A percentile compares a stretch with the other conserved stretches of the same genome.
phyloP scores from a whole-genome alignment of 208 protist genomes.

The Naegleria lovaniensis region DNA sequence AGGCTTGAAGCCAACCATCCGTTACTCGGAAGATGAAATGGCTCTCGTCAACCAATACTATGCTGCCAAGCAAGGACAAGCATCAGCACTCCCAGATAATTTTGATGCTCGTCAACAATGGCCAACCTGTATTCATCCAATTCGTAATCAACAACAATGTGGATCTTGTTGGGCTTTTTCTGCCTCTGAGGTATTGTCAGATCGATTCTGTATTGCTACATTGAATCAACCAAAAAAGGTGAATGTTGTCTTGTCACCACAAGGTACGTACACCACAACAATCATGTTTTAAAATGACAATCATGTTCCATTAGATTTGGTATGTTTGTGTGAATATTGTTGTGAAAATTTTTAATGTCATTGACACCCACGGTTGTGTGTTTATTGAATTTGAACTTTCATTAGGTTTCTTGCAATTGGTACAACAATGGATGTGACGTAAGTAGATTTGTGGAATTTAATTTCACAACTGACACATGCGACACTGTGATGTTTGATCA shows the following conservation, averaged over 20 bases:
- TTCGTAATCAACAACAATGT: slow-evolving; percentile 31
- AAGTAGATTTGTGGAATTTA: too few species aligned
- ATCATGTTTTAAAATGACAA: too few species aligned
- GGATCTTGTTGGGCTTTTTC: slow-evolving; percentile 34
- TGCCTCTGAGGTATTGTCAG: slow-evolving; percentile 58
- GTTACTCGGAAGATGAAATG: background rate
- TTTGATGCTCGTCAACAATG: slow-evolving; percentile 26
- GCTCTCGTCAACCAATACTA: background rate
- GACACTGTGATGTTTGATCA: too few species aligned
- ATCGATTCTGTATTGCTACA: slow-evolving; percentile 73
- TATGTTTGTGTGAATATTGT: background rate
- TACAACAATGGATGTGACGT: background rate
- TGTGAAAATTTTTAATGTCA: too few species aligned
- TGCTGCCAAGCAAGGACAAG: background rate
- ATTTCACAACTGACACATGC: too few species aligned
- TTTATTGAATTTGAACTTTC: too few species aligned
- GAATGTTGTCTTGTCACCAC: slow-evolving; percentile 8
- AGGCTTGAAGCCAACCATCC: background rate
- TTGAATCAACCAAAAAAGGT: slow-evolving; percentile 42
- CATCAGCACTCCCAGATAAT: background rate
- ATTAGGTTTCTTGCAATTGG: background rate
- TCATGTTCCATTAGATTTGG: background rate
- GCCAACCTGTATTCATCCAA: slow-evolving; percentile 27
- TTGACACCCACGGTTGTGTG: too few species aligned
- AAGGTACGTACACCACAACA: too few species aligned